A percentile compares a stretch with the other conserved stretches of the same genome.
These are phyloP conservation scores for Pyrus communis DNA, from an alignment of 306 rosid genomes.

Conservation along the genomic window DNA sequence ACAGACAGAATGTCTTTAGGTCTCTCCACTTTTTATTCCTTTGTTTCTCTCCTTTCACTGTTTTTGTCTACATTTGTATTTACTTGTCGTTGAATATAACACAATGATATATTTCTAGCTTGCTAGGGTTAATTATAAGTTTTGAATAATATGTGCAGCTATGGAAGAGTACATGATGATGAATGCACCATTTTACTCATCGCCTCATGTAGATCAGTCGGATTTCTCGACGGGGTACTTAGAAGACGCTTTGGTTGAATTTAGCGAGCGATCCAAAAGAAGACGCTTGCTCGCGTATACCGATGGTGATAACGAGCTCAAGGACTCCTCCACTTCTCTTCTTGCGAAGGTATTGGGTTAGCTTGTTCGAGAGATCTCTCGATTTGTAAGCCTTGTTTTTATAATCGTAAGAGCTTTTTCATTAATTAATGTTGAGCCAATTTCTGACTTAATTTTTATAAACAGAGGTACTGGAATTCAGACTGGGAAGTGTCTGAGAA, in stretches of 20 bases:
- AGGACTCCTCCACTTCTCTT: slow-evolving; percentile 16
- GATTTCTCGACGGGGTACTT: slow-evolving; percentile 78
- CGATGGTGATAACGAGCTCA: slow-evolving; percentile 13
- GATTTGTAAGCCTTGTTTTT: neutral
- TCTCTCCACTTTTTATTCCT: neutral
- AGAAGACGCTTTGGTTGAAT: slow-evolving; percentile 81
- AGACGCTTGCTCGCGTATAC: slow-evolving; percentile 46
- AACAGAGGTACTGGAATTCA: slow-evolving; percentile 48
- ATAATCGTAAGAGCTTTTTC: neutral
- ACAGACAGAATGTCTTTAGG: slow-evolving; percentile 60
- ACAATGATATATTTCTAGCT: neutral
- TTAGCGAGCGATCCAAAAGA: slow-evolving; percentile 57
- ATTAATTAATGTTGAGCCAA: neutral
- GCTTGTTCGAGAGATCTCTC: neutral
- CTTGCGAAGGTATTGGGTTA: slow-evolving; percentile 26
- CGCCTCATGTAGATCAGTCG: slow-evolving; percentile 28
- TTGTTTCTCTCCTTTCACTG: neutral
- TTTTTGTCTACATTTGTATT: neutral
- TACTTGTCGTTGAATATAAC: neutral
- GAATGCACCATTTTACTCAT: slow-evolving; percentile 30
- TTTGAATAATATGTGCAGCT: slow-evolving; percentile 22
- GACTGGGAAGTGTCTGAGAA: slow-evolving; percentile 47
- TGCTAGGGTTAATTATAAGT: neutral
- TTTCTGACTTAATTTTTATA: neutral
- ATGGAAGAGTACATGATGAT: slow-evolving; percentile 37